A percentile compares a stretch with the other conserved stretches of the same genome.
These are phyloP conservation scores for Avena insularis DNA, from an alignment of 176 grass and related monocot species.

Conservation along the genomic window DNA sequence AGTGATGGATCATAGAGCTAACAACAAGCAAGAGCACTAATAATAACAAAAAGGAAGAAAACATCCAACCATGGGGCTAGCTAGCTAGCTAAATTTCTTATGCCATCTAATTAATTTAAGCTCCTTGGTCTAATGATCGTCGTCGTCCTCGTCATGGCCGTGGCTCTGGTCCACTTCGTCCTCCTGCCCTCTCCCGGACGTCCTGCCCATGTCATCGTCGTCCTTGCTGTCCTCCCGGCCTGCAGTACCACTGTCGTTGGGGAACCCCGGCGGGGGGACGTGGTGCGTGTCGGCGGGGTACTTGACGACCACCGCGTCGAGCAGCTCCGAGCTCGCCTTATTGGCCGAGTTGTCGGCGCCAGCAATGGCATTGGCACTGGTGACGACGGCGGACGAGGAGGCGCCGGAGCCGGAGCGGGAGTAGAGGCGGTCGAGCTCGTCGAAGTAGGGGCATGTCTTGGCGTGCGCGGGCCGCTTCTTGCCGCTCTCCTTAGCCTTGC, in stretches of 20 bases:
- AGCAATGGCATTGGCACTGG: background rate
- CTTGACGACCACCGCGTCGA: constrained; percentile 76
- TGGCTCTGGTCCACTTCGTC: constrained; percentile 58
- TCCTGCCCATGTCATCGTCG: constrained; percentile 6
- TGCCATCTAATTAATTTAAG: background rate
- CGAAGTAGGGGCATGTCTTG: constrained; percentile 94
- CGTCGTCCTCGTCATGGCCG: constrained; percentile 24
- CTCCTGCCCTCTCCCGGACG: constrained; percentile 28
- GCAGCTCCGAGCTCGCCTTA: constrained; percentile 65
- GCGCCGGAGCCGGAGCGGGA: constrained; percentile 39
- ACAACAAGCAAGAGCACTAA: background rate
- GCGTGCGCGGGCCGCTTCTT: constrained; percentile 76
- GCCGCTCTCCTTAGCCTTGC: constrained; percentile 85
- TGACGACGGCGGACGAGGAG: background rate
- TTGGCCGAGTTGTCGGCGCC: background rate
- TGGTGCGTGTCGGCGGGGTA: constrained; percentile 58
- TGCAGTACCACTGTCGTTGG: constrained; percentile 10
- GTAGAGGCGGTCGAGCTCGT: constrained; percentile 86
- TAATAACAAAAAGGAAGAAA: background rate
- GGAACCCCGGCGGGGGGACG: constrained; percentile 41
- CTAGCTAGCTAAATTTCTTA: constrained; percentile 26
- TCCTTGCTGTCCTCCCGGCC: background rate
- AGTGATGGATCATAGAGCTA: constrained; percentile 11
- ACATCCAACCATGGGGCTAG: background rate
- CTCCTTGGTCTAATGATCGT: constrained; percentile 25